Evolutionary conservation across 352 stramenopile genomes (phyloP).

Genomic region (Globisporangium camurandrum): DNA sequence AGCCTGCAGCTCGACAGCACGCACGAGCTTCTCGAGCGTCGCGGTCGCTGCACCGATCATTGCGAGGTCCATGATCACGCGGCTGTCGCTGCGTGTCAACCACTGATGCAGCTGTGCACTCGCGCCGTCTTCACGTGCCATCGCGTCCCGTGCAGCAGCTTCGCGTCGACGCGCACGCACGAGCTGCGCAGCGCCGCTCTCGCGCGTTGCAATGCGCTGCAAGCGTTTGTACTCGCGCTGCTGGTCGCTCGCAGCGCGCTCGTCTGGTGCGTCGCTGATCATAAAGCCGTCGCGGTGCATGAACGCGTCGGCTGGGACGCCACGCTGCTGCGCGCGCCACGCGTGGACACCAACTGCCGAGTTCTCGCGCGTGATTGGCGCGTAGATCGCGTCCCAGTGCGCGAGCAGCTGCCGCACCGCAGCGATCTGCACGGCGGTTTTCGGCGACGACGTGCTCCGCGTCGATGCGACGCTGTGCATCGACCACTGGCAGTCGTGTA

Average conservation of each 20-base stretch:
- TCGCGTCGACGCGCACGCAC: constrained; percentile 20
- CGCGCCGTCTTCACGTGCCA: constrained; percentile 23
- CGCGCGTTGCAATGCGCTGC: constrained; percentile 36
- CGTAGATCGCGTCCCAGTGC: constrained; percentile 61
- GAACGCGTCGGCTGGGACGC: constrained; percentile 36
- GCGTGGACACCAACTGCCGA: constrained; percentile 21
- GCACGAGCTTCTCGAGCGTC: constrained; percentile 5
- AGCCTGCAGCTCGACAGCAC: not conserved
- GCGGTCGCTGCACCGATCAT: constrained; percentile 8
- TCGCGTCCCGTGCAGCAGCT: constrained; percentile 8
- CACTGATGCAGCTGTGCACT: constrained; percentile 2
- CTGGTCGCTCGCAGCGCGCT: constrained; percentile 16
- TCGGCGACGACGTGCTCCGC: constrained; percentile 39
- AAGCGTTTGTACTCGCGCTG: constrained; percentile 18
- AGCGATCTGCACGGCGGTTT: constrained; percentile 33
- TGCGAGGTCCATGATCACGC: constrained; percentile 9
- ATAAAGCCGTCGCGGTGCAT: constrained; percentile 50
- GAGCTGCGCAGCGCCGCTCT: constrained; percentile 29
- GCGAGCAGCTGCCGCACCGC: constrained; percentile 38
- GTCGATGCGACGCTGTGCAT: constrained; percentile 22
- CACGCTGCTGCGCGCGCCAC: constrained; percentile 44
- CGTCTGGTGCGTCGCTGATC: constrained; percentile 28
- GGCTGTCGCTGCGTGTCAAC: not conserved
- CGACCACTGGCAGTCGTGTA: constrained; percentile 54
- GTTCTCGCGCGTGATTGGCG: constrained; percentile 44